Evolutionary conservation across 2,329 filamentous ascomycete genomes (phyloP).

Genomic region (Ceratocystis smalleyi): DNA sequence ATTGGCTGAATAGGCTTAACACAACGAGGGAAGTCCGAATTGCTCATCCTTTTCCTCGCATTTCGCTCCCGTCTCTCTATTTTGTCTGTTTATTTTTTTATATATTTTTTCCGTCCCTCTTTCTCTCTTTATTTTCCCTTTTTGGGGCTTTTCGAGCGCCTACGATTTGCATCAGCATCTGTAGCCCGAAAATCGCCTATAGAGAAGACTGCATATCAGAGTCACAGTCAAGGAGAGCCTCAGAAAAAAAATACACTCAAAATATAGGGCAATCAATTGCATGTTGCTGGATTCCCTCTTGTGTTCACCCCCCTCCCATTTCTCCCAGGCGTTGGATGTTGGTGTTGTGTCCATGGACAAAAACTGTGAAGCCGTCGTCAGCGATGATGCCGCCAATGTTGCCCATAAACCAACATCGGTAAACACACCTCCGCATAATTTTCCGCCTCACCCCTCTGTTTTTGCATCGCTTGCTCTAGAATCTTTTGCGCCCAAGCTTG

Average conservation of each 20-base stretch:
- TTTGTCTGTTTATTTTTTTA: background rate
- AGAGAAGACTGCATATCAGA: background rate
- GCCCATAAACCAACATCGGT: background rate
- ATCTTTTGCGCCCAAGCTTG: background rate
- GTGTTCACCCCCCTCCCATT: background rate
- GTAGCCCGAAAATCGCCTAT: background rate
- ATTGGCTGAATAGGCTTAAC: background rate
- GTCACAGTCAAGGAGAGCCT: background rate
- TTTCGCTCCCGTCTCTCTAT: background rate
- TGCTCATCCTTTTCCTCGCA: background rate
- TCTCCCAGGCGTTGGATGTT: background rate
- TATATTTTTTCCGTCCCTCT: background rate
- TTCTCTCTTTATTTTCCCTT: background rate
- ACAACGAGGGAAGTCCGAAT: background rate
- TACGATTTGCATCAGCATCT: background rate
- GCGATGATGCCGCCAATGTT: conserved; percentile 6
- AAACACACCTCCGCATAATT: background rate
- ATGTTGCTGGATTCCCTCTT: background rate
- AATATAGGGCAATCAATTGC: conserved; percentile 1
- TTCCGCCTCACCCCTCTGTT: background rate
- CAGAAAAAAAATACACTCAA: background rate
- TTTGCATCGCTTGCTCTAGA: conserved; percentile 1
- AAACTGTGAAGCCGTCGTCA: conserved; percentile 5
- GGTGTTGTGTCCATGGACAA: conserved; percentile 5
- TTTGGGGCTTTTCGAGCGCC: background rate